These are phyloP conservation scores for Hypoxylon sp. DNA, from an alignment of 2,329 filamentous ascomycete genomes.

Conservation along the genomic window DNA sequence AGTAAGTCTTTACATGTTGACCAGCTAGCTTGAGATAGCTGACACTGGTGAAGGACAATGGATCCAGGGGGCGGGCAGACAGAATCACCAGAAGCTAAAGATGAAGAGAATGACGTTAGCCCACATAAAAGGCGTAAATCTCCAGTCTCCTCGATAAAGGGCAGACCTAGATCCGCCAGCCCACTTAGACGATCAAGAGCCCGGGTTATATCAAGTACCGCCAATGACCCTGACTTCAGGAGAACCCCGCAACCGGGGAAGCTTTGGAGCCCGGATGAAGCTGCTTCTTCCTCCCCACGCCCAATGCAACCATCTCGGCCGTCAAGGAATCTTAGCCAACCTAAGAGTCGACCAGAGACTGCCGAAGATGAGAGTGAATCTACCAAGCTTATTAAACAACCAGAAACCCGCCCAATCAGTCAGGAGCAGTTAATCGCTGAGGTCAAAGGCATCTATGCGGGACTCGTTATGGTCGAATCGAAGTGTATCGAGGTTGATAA, in stretches of 20 bases:
- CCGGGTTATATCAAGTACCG: conserved; percentile 31
- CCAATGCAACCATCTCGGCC: conserved; percentile 22
- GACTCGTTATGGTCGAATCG: conserved; percentile 86
- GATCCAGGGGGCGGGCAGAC: conserved; percentile 23
- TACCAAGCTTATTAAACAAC: conserved; percentile 48
- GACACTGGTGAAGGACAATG: conserved; percentile 24
- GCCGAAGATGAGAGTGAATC: conserved; percentile 37
- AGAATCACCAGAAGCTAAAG: conserved; percentile 16
- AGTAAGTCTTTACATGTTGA: conserved; percentile 19
- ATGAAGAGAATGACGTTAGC: conserved; percentile 31
- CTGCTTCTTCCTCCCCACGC: conserved; percentile 27
- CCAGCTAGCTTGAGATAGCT: conserved; percentile 4
- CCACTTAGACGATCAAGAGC: conserved; percentile 46
- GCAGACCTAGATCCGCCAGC: conserved; percentile 42
- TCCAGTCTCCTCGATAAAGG: conserved; percentile 30
- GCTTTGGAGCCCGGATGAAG: conserved; percentile 48
- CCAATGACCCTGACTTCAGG: conserved; percentile 48
- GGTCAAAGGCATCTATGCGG: conserved; percentile 86
- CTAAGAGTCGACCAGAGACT: conserved; percentile 34
- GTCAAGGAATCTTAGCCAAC: conserved; percentile 15
- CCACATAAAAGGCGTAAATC: conserved; percentile 46
- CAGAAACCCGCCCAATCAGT: conserved; percentile 71
- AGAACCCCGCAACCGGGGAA: conserved; percentile 42
- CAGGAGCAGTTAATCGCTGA: conserved; percentile 85
- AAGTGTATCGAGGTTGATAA: conserved; percentile 89